These are phyloP conservation scores for Cyclanthera cordifolia DNA, from an alignment of 306 rosid species.

Conservation along the genomic window DNA sequence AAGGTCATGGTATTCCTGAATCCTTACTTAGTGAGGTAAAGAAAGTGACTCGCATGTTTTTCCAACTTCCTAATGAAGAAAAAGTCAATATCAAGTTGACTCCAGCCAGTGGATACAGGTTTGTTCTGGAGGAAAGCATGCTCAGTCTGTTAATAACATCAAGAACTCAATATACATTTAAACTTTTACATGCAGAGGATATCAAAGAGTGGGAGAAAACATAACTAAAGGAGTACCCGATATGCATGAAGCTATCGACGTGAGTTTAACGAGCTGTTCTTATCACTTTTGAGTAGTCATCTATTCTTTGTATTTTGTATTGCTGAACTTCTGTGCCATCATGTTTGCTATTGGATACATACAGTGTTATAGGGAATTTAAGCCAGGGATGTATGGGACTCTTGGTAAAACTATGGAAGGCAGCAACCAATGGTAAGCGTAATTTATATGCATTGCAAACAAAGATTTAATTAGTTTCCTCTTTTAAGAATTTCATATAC, in stretches of 20 bases:
- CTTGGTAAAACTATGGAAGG: conserved; percentile 89
- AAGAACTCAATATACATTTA: neutral
- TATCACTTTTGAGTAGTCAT: neutral
- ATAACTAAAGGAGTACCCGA: conserved; percentile 72
- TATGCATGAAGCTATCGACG: conserved; percentile 93
- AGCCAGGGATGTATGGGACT: conserved; percentile 64
- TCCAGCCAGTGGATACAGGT: conserved; percentile 62
- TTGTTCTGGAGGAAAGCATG: conserved; percentile 15
- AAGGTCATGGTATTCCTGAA: conserved; percentile 69
- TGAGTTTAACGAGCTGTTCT: conserved; percentile 22
- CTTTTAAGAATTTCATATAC: neutral
- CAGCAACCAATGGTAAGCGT: conserved; percentile 64
- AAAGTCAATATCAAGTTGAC: conserved; percentile 62
- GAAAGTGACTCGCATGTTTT: conserved; percentile 43
- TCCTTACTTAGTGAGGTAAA: conserved; percentile 47
- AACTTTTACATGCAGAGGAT: conserved; percentile 53
- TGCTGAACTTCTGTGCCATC: neutral
- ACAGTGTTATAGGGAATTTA: conserved; percentile 76
- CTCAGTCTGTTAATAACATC: neutral
- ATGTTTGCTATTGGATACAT: neutral
- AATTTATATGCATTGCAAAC: conserved; percentile 2
- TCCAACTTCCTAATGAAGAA: conserved; percentile 69
- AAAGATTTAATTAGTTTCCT: neutral
- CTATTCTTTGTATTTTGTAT: neutral
- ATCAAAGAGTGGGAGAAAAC: conserved; percentile 67